These are phyloP conservation scores for Penicillium sp. DNA, from an alignment of 2,329 filamentous ascomycete genomes.

Conservation along the genomic window DNA sequence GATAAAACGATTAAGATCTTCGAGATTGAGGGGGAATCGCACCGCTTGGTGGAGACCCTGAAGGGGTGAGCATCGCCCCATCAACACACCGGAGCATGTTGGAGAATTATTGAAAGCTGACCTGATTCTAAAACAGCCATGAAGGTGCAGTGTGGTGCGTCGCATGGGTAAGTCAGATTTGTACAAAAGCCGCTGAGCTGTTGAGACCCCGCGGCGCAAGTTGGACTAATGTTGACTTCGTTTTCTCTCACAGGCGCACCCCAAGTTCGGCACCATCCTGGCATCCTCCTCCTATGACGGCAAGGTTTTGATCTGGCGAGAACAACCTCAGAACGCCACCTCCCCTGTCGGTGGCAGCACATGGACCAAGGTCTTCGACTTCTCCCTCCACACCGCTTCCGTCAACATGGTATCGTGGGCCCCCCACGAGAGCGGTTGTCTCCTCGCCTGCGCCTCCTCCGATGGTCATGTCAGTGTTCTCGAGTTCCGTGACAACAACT, in stretches of 20 bases:
- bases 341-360: constrained; percentile 53
- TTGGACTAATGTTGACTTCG: constrained; percentile 10
- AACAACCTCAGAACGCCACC: constrained; percentile 60
- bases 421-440: constrained; percentile 93
- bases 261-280: constrained; percentile 97
- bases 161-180: constrained; percentile 68
- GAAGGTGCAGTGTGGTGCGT: constrained; percentile 98
- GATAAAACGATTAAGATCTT: constrained; percentile 99
- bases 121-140: constrained; percentile 62
- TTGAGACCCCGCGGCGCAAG: background rate
- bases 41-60: constrained; percentile 87
- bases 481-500: constrained; percentile 95
- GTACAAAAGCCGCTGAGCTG: background rate
- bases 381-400: constrained; percentile 88
- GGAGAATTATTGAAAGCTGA: constrained; percentile 10
- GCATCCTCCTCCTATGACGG: constrained; percentile 95
- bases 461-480: constrained; percentile 93
- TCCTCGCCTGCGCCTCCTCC: constrained; percentile 90
- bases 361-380: constrained; percentile 90
- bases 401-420: constrained; percentile 98
- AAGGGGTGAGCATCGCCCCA: constrained; percentile 72
- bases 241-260: constrained; percentile 68
- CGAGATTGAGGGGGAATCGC: constrained; percentile 91
- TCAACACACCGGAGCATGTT: background rate
- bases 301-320: constrained; percentile 98